These are phyloP conservation scores for Microcos paniculata DNA, from an alignment of 345 rosid genomes.

Conservation along the genomic window DNA sequence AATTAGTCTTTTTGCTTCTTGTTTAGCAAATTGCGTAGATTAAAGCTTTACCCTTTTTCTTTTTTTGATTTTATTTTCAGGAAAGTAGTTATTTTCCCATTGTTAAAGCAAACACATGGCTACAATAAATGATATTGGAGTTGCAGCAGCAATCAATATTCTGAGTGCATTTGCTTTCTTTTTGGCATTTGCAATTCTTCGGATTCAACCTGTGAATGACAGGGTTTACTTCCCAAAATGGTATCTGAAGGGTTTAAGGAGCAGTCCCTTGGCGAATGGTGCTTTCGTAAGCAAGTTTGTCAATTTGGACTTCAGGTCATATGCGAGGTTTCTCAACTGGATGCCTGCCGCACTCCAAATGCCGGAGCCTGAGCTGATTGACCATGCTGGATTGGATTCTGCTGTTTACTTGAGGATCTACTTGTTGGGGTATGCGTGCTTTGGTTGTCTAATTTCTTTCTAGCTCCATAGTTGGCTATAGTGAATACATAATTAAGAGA, in stretches of 20 bases:
- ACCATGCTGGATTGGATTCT: conserved; percentile 92
- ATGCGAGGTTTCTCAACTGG: conserved; percentile 75
- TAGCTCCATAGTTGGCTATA: conserved; percentile 1
- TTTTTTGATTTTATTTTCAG: conserved; percentile 8
- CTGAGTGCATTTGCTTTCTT: conserved; percentile 76
- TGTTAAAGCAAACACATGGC: conserved; percentile 50
- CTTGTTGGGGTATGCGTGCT: conserved; percentile 66
- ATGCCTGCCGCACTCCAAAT: conserved; percentile 87
- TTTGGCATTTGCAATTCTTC: conserved; percentile 68
- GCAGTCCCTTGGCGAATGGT: conserved; percentile 52
- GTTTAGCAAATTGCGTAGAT: neutral
- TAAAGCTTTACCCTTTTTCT: neutral
- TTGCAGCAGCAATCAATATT: conserved; percentile 82
- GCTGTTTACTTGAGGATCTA: conserved; percentile 85
- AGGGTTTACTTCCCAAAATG: conserved; percentile 95
- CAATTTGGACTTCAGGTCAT: conserved; percentile 75
- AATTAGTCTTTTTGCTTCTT: neutral
- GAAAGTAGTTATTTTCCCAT: neutral
- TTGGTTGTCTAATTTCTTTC: neutral
- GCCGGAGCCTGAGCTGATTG: conserved; percentile 91
- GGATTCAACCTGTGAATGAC: conserved; percentile 89
- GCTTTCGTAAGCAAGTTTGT: conserved; percentile 67
- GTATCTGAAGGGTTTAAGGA: conserved; percentile 81
- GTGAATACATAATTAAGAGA: neutral
- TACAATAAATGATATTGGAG: conserved; percentile 69